Conservation (phyloP, 345 rosid genomes). For the Linum lewisii region DNA sequence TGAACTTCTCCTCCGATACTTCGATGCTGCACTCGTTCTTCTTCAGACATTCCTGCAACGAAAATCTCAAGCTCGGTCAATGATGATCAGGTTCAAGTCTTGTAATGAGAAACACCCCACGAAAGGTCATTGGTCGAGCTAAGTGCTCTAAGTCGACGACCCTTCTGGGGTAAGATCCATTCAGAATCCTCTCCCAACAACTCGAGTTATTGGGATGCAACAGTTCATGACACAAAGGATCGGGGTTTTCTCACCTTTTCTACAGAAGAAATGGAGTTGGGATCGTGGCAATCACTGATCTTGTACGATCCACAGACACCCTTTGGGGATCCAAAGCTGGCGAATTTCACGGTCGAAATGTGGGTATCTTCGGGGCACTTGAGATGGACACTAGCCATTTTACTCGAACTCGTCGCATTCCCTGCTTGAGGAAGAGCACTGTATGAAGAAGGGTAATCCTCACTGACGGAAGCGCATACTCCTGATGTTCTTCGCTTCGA, state of each 20-base stretch:
- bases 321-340: constrained; percentile 53
- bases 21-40: constrained; percentile 35
- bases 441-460: constrained; percentile 30
- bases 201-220: too few relatives aligned
- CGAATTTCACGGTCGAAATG: constrained; percentile 38
- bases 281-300: constrained; percentile 48
- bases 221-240: too few relatives aligned
- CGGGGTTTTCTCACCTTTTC: constrained; percentile 29
- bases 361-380: constrained; percentile 29
- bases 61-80: too few relatives aligned
- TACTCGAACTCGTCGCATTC: constrained; percentile 9
- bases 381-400: constrained; percentile 25
- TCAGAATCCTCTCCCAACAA: too few relatives aligned
- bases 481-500: constrained; percentile 45
- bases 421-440: constrained; percentile 10
- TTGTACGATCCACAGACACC: constrained; percentile 47
- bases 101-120: too few relatives aligned
- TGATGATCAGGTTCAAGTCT: too few relatives aligned
- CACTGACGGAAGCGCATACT: constrained; percentile 28
- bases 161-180: background rate
- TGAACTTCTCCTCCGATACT: constrained; percentile 30
- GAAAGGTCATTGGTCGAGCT: too few relatives aligned
- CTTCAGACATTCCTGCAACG: constrained; percentile 37
- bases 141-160: too few relatives aligned
- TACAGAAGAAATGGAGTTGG: constrained; percentile 28